Evolutionary conservation across 2,329 filamentous ascomycete genomes (phyloP).

Genomic region (Colletotrichum endophyticum): DNA sequence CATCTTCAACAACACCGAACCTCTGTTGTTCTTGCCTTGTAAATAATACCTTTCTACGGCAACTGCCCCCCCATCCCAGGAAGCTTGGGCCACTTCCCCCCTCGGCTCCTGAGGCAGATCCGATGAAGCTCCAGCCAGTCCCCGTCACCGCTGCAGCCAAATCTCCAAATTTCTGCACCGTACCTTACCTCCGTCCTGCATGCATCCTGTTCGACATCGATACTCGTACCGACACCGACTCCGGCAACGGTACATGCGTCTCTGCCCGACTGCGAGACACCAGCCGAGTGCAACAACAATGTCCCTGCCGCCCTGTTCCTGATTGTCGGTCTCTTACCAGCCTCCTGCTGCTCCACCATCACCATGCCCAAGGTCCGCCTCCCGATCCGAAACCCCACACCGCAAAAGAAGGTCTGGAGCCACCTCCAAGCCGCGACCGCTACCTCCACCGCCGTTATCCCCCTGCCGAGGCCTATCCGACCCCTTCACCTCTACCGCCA

Average conservation of each 20-base stretch:
- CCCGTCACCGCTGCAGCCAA: not conserved
- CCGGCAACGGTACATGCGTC: conserved; percentile 4
- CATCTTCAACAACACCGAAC: not conserved
- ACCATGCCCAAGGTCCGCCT: conserved; percentile 28
- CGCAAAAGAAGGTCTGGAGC: not conserved
- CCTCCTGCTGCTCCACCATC: not conserved
- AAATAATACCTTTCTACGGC: not conserved
- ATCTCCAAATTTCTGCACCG: not conserved
- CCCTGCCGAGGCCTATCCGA: conserved; percentile 34
- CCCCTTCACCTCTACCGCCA: conserved; percentile 59
- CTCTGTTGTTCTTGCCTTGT: not conserved
- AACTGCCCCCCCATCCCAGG: not conserved
- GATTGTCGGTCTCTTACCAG: not conserved
- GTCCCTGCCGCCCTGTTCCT: not conserved
- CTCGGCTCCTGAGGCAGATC: not conserved
- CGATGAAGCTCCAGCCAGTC: not conserved
- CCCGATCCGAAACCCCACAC: conserved; percentile 29
- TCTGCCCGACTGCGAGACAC: not conserved
- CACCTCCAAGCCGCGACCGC: not conserved
- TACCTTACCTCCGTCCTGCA: conserved; percentile 1
- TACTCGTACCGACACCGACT: not conserved
- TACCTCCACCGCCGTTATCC: conserved; percentile 30
- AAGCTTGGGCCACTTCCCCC: not conserved
- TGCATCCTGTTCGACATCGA: conserved; percentile 16
- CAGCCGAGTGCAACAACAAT: not conserved